A percentile compares a stretch with the other conserved stretches of the same genome.
These are phyloP conservation scores for Penicillium steckii DNA, from an alignment of 495 filamentous ascomycete genomes.

Conservation along the genomic window DNA sequence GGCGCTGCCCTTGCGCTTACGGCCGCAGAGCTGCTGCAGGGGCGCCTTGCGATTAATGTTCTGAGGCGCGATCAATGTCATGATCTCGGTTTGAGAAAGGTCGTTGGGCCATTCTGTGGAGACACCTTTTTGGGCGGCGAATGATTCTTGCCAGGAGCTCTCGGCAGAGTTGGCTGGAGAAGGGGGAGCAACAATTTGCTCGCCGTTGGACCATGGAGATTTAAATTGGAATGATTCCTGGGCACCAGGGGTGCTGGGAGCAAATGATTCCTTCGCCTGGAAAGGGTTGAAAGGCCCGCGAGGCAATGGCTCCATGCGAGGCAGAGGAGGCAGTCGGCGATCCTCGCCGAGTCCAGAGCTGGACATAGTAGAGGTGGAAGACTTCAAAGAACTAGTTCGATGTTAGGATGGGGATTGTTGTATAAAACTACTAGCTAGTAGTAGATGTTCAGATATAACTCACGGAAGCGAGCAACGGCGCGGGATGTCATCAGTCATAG, in stretches of 20 bases:
- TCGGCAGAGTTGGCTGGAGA: conserved; percentile 46
- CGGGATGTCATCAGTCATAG: conserved; percentile 29
- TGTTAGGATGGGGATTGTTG: conserved; percentile 4
- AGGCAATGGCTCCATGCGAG: conserved; percentile 41
- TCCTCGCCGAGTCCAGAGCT: conserved; percentile 30
- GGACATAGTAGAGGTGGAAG: conserved; percentile 16
- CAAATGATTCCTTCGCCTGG: conserved; percentile 27
- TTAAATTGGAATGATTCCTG: conserved; percentile 42
- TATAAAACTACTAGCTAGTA: background rate
- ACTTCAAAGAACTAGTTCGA: conserved; percentile 17
- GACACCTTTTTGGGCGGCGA: conserved; percentile 28
- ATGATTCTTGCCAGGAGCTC: conserved; percentile 42
- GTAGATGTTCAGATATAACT: conserved; percentile 14
- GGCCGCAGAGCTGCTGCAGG: conserved; percentile 45
- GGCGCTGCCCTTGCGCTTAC: conserved; percentile 45
- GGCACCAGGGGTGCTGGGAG: conserved; percentile 35
- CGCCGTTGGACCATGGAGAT: conserved; percentile 32
- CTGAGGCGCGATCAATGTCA: conserved; percentile 38
- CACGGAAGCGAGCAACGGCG: conserved; percentile 45
- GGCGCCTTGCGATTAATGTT: conserved; percentile 46
- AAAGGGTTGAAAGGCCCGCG: conserved; percentile 46
- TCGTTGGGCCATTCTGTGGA: conserved; percentile 37
- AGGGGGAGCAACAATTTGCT: conserved; percentile 38
- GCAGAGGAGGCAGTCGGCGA: conserved; percentile 44
- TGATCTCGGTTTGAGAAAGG: conserved; percentile 35